These are phyloP conservation scores for Canariomyces notabilis DNA, from an alignment of 2,329 filamentous ascomycete genomes.

Conservation along the genomic window DNA sequence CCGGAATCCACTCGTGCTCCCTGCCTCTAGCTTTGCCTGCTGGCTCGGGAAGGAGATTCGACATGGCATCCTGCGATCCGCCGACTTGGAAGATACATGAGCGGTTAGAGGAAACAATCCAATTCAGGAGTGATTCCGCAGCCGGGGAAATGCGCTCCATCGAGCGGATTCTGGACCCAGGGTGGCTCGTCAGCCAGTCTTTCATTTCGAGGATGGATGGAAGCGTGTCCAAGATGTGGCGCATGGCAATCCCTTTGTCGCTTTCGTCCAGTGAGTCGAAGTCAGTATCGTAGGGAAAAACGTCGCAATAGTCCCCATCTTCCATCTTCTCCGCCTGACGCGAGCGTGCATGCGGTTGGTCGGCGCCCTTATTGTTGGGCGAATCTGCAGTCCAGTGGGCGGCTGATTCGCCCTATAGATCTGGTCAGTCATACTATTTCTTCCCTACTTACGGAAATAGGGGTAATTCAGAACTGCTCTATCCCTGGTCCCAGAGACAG, in stretches of 20 bases:
- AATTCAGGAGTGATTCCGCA: conserved; percentile 65
- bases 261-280: conserved; percentile 48
- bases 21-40: conserved; percentile 26
- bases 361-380: too few relatives aligned
- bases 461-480: too few relatives aligned
- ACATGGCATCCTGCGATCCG: neutral
- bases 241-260: conserved; percentile 47
- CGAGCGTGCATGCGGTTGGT: too few relatives aligned
- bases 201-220: conserved; percentile 58
- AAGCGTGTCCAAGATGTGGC: conserved; percentile 51
- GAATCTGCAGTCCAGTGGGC: neutral
- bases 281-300: conserved; percentile 46
- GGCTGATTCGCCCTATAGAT: neutral
- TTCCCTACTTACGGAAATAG: neutral
- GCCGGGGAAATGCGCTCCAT: conserved; percentile 57
- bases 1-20: conserved; percentile 51
- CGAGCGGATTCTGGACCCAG: conserved; percentile 37
- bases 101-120: conserved; percentile 86
- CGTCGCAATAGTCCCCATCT: conserved; percentile 7
- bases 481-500: too few relatives aligned
- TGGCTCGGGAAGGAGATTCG: neutral
- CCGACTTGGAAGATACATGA: conserved; percentile 80
- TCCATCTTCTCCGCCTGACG: too few relatives aligned
- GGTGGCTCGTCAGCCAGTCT: conserved; percentile 38
- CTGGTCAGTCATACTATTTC: neutral